Percentiles rank a stretch among this genome's conserved stretches.
phyloP scores from a whole-genome alignment of 192 early-diverging fungal species.

The Phycomyces nitens region DNA sequence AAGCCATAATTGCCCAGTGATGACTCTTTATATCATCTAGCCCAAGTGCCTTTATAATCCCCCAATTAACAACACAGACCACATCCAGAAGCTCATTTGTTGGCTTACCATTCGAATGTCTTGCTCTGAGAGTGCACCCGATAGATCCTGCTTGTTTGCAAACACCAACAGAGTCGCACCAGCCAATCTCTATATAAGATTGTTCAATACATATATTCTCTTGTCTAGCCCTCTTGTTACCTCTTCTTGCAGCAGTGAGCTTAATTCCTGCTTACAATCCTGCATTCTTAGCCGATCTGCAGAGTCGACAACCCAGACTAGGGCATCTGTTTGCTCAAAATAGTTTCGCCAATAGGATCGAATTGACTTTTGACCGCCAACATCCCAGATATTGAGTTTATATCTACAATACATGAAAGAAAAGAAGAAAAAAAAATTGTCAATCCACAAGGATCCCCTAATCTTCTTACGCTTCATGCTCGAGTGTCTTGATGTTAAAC shows the following conservation, averaged over 20 bases:
- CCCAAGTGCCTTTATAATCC: slow-evolving; percentile 54
- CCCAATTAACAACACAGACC: neutral
- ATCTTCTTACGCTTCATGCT: slow-evolving; percentile 66
- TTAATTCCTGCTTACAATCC: slow-evolving; percentile 78
- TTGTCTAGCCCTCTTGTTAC: slow-evolving; percentile 35
- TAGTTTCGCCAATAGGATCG: slow-evolving; percentile 99
- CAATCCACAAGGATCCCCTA: too few species aligned
- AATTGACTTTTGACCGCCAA: slow-evolving; percentile 96
- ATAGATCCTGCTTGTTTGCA: slow-evolving; percentile 98
- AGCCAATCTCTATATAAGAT: slow-evolving; percentile 64
- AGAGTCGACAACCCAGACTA: slow-evolving; percentile 98
- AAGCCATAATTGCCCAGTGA: slow-evolving; percentile 90
- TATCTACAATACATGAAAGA: slow-evolving; percentile 12
- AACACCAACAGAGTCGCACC: slow-evolving; percentile 92
- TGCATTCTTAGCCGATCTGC: slow-evolving; percentile 79
- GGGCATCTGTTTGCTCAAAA: slow-evolving; percentile 97
- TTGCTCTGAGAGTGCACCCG: slow-evolving; percentile 66
- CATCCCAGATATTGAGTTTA: slow-evolving; percentile 59
- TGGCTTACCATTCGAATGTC: slow-evolving; percentile 65
- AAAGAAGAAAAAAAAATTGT: too few species aligned
- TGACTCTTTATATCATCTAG: slow-evolving; percentile 76
- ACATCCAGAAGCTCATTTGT: too few species aligned
- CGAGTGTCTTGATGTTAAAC: slow-evolving; percentile 96
- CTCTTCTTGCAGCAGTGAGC: slow-evolving; percentile 83
- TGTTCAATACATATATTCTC: too few species aligned